These are phyloP conservation scores for Fusarium chlamydosporum DNA, from an alignment of 2,329 filamentous ascomycete species.

Conservation along the genomic window DNA sequence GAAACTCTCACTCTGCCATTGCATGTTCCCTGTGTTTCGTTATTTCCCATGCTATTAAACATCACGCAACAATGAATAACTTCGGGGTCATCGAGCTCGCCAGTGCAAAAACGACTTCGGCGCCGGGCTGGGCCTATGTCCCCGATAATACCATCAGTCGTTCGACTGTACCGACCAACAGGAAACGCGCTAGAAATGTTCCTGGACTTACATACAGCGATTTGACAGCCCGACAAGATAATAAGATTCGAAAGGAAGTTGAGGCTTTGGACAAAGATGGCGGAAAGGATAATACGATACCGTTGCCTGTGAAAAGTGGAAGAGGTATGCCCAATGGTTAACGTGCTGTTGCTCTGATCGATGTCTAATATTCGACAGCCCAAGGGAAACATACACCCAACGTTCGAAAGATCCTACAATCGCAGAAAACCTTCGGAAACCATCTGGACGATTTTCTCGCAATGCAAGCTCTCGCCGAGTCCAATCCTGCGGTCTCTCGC, in stretches of 20 bases:
- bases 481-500: conserved; percentile 54
- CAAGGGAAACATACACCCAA: conserved; percentile 74
- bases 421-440: conserved; percentile 86
- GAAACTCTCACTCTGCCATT: background rate
- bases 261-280: conserved; percentile 87
- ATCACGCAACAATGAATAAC: conserved; percentile 66
- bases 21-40: conserved; percentile 7
- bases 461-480: conserved; percentile 63
- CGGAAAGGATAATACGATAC: conserved; percentile 78
- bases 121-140: conserved; percentile 94
- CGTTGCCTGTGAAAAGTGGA: conserved; percentile 71
- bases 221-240: conserved; percentile 84
- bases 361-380: conserved; percentile 49
- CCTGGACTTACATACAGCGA: conserved; percentile 70
- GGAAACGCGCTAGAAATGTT: conserved; percentile 79
- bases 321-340: conserved; percentile 54
- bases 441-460: conserved; percentile 85
- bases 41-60: conserved; percentile 14
- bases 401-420: conserved; percentile 82
- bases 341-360: background rate
- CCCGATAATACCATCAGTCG: conserved; percentile 77
- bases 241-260: conserved; percentile 84
- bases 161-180: conserved; percentile 69
- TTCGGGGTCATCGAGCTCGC: conserved; percentile 88
- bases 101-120: conserved; percentile 74